Base-by-base conservation (phyloP, 805 yeast species). In the Starmera caribaea region DNA sequence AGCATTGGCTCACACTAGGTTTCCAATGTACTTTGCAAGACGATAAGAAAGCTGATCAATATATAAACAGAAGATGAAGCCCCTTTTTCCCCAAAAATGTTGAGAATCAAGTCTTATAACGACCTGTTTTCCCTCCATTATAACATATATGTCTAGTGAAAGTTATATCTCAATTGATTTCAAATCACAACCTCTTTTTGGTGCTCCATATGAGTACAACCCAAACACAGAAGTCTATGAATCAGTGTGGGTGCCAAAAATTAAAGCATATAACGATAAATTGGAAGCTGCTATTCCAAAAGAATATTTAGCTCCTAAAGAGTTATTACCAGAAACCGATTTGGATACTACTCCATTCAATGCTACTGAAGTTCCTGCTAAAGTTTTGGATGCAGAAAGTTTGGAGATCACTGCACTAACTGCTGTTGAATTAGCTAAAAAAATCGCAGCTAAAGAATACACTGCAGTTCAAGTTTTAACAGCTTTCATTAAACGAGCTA, bases 401-500 rank as follows among this genome's bases (percentile, higher is more conserved):
- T 31, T 51, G 3, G 36, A 34, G 68, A 14, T 32, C 15, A 44
- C 49, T 8, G 43, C 27, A 9, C 17, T 45, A 12, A 32, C 38
- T 4, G 50, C 53, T 13, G 21, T 28, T 13, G 36, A 40, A 11
- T 35, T 47, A 11, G 50, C 45, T 10, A 7, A 37, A 5, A 49
- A 42, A 37, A 46, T 51, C 33, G 38, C 39, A 16, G 14, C 11
- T 7, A 43, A 38, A 26, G 49, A 49, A 30, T 36, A 50, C 14
- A 43, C 55, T 9, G 50, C 57, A 26, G 36, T 33, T 32, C 39
- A 42, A 30, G 43, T 45, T 17, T 31, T 39, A 8, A 40, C 17
- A 12, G 49, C 49, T 0, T 45, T 45, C 16, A 36, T 36, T 14
- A 40, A 64, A 74, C 41, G 68, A 63, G 78, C 86, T 5, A 67